Evolutionary conservation across 2,329 filamentous ascomycete genomes (phyloP).

Genomic region (Aspergillus flavus): DNA sequence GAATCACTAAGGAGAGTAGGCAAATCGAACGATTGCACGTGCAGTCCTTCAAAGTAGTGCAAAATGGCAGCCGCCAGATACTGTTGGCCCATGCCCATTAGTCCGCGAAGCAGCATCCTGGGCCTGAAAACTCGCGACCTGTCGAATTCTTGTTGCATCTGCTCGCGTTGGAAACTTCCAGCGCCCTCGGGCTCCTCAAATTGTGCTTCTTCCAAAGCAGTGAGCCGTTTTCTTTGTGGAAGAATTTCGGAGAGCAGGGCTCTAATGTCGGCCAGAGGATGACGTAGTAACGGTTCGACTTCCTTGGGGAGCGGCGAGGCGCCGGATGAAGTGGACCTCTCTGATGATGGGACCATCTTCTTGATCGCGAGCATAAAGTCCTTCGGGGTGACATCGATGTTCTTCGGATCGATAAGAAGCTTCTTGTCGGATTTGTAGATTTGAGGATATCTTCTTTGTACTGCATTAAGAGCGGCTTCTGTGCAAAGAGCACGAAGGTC

Average conservation of each 20-base stretch:
- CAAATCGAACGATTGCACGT: conserved; percentile 93
- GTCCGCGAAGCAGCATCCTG: conserved; percentile 79
- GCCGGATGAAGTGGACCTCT: conserved; percentile 82
- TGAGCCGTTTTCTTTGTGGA: conserved; percentile 81
- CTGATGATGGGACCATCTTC: conserved; percentile 93
- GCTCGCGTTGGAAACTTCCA: conserved; percentile 82
- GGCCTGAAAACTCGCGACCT: conserved; percentile 85
- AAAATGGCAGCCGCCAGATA: conserved; percentile 85
- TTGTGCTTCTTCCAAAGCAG: conserved; percentile 90
- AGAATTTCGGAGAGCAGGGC: conserved; percentile 72
- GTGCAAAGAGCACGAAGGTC: conserved; percentile 93
- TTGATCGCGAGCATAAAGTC: conserved; percentile 98
- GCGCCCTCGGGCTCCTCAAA: conserved; percentile 83
- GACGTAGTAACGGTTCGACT: conserved; percentile 78
- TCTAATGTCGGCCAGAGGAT: conserved; percentile 71
- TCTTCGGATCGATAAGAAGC: conserved; percentile 80
- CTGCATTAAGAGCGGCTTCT: conserved; percentile 91
- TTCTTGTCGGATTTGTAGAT: conserved; percentile 92
- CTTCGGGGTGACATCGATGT: conserved; percentile 83
- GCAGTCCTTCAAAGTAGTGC: conserved; percentile 88
- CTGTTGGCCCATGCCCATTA: conserved; percentile 87
- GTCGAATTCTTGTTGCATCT: conserved; percentile 77
- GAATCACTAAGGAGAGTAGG: conserved; percentile 82
- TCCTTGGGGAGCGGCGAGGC: conserved; percentile 77
- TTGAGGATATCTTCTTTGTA: conserved; percentile 93